A percentile compares a stretch with the other conserved stretches of the same genome.
These are phyloP conservation scores for Malassezia pachydermatis DNA, from an alignment of 1,284 basidiomycete species.

Conservation along the genomic window DNA sequence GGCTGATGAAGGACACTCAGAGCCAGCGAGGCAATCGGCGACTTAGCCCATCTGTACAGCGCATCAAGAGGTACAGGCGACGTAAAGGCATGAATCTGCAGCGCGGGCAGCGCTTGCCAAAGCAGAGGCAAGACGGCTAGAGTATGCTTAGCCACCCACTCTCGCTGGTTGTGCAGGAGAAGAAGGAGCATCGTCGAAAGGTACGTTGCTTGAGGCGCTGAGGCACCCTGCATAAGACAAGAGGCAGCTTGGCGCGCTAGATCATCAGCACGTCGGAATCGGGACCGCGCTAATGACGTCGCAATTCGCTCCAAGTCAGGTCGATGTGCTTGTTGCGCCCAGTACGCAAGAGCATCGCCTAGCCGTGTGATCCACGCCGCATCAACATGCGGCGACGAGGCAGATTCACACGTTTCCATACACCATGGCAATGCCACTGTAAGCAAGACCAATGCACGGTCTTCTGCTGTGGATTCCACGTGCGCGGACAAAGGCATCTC, in stretches of 20 bases:
- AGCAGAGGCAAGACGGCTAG: conserved; percentile 81
- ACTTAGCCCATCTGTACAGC: conserved; percentile 70
- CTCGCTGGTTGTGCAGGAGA: conserved; percentile 70
- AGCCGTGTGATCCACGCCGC: neutral
- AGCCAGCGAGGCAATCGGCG: conserved; percentile 71
- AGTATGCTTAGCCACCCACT: conserved; percentile 69
- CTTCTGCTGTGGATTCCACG: neutral
- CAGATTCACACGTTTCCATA: conserved; percentile 61
- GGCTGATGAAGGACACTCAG: conserved; percentile 85
- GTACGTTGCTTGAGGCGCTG: conserved; percentile 48
- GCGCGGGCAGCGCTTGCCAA: conserved; percentile 54
- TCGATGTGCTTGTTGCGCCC: conserved; percentile 62
- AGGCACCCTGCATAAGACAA: conserved; percentile 53
- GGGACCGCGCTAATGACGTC: conserved; percentile 72
- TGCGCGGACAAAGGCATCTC: neutral
- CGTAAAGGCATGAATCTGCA: conserved; percentile 51
- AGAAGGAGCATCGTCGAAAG: conserved; percentile 71
- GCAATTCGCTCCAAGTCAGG: conserved; percentile 73
- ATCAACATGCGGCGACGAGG: conserved; percentile 5
- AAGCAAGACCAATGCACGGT: conserved; percentile 53
- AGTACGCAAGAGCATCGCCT: conserved; percentile 51
- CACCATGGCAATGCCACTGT: conserved; percentile 79
- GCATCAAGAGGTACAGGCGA: conserved; percentile 76
- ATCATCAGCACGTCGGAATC: conserved; percentile 85
- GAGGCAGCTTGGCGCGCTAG: conserved; percentile 79